Conservation (phyloP, 108 stramenopile species). For the Nitzschia putrida region DNA sequence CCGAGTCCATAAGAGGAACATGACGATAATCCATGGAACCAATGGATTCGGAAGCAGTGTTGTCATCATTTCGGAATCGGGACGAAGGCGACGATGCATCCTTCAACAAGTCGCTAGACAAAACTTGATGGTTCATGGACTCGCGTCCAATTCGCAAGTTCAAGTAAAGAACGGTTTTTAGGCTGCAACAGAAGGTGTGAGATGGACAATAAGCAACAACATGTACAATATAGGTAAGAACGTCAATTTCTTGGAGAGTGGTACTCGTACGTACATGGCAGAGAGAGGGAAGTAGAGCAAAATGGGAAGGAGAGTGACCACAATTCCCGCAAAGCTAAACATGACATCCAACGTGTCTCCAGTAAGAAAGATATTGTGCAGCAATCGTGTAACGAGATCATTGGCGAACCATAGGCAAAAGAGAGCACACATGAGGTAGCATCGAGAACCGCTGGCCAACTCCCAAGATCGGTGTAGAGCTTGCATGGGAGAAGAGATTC, state of each 20-base stretch:
- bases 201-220: not conserved
- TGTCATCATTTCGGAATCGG: slow-evolving; percentile 12
- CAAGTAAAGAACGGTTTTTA: slow-evolving; percentile 36
- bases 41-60: not conserved
- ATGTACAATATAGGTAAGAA: not conserved
- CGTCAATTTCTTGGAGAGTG: not conserved
- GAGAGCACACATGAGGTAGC: slow-evolving; percentile 32
- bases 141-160: slow-evolving; percentile 38
- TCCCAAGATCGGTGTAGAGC: slow-evolving; percentile 29
- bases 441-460: slow-evolving; percentile 26
- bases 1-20: slow-evolving; percentile 33
- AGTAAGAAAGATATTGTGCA: slow-evolving; percentile 23
- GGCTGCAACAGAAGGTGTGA: too few species aligned
- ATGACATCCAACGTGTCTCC: slow-evolving; percentile 24
- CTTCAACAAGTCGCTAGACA: slow-evolving; percentile 21
- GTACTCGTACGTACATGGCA: slow-evolving; percentile 27
- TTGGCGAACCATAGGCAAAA: slow-evolving; percentile 26
- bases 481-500: slow-evolving; percentile 16
- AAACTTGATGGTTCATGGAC: slow-evolving; percentile 30
- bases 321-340: slow-evolving; percentile 20
- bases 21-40: slow-evolving; percentile 29
- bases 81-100: slow-evolving; percentile 15
- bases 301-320: slow-evolving; percentile 21
- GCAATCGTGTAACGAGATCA: slow-evolving; percentile 17
- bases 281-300: slow-evolving; percentile 26